These are phyloP conservation scores for Straminergon stramineum DNA, from an alignment of 225 moss, liverwort and hornwort species.

Conservation along the genomic window DNA sequence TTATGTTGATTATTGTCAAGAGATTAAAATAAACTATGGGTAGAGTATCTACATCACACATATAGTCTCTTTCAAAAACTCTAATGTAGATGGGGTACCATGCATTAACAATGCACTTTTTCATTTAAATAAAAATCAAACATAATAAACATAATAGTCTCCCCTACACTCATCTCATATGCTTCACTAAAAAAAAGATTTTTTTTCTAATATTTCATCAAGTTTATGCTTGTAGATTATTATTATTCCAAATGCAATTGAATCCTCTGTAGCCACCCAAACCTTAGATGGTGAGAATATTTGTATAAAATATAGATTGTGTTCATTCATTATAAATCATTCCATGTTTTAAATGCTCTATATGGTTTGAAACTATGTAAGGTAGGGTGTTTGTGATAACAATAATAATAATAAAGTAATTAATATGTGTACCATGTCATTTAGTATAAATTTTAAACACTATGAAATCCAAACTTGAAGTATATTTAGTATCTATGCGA, in stretches of 20 bases:
- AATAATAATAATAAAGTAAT: not conserved
- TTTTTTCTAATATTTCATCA: not conserved
- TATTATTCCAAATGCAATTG: not conserved
- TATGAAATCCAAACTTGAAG: not conserved
- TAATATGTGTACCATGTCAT: not conserved
- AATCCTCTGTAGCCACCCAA: not conserved
- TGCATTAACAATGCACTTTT: not conserved
- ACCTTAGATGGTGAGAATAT: not conserved
- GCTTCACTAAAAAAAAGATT: not conserved
- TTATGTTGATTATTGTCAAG: not conserved
- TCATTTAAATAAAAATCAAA: not conserved
- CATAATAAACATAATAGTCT: not conserved
- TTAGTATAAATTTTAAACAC: not conserved
- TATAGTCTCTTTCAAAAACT: not conserved
- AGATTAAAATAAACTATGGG: not conserved
- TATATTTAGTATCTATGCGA: not conserved
- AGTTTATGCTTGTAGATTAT: not conserved
- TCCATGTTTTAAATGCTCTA: not conserved
- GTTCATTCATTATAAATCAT: not conserved
- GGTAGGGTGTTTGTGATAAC: not conserved
- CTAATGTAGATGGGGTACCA: no score
- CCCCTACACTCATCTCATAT: not conserved
- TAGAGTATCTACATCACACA: not conserved
- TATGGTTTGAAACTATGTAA: not conserved
- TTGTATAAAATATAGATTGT: not conserved